Base-by-base conservation (phyloP, 2,329 filamentous ascomycete genomes). In the Xylaria sp. region DNA sequence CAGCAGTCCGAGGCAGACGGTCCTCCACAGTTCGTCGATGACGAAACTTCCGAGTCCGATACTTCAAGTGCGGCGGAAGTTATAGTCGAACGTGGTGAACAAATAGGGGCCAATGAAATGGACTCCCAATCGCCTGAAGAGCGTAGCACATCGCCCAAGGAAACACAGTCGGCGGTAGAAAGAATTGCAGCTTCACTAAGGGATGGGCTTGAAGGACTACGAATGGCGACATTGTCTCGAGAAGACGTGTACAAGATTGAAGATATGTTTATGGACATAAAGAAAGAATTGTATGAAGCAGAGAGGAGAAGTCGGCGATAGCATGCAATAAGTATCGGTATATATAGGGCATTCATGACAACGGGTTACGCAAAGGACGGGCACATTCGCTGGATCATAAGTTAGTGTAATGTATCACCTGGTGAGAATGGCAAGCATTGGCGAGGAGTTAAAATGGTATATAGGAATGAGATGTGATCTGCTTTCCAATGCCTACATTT, bases 201-300 rank as follows among this genome's bases (percentile, higher is more conserved):
- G 70, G 82, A 81, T 23, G 83, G 91, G 0, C 79, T 96, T 28
- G 83, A 84, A 23, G 85, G 89, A 71, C 83, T 94, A 67, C 87
- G 85, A 63, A 82, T 81, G 34, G 84, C 89, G 25, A 83, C 87
- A 18, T 80, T 97, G 51, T 89, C 89, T 18, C 85, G 88, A 12
- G 84, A 87, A 12, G 89, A 93, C 69, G 88, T 94, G 63, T 86
- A 90, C 68, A 86, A 91, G 77, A 85, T 96, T 73, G 93, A 96
- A 76, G 91, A 94, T 77, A 82, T 93, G 74, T 85, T 96, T 77
- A 93, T 94, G 83, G 91, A 95, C 78, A 88, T 95, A 72, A 91
- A 92, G 79, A 86, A 88, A 71, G 89, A 92, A 78, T 85, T 94
- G 61, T 92, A 92, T 78, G 88, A 90, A 65, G 93, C 92, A 18